A percentile compares a stretch with the other conserved stretches of the same genome.
These are phyloP conservation scores for Taiwanofungus camphoratus DNA, from an alignment of 1,284 basidiomycete species.

Conservation along the genomic window DNA sequence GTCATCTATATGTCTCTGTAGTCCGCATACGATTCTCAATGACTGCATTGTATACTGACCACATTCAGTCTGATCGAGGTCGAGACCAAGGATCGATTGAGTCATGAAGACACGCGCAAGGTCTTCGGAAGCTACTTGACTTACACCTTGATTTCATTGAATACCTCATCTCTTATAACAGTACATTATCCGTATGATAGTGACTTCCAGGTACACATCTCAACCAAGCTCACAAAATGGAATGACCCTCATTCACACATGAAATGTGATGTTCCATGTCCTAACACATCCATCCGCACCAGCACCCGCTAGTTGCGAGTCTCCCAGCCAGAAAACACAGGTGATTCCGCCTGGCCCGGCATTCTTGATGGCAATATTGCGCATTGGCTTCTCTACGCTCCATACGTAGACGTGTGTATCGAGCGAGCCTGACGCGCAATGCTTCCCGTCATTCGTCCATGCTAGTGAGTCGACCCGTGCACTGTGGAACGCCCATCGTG, in stretches of 20 bases:
- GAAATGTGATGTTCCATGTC: slow-evolving; percentile 67
- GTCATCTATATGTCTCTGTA: slow-evolving; percentile 22
- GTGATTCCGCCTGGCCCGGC: slow-evolving; percentile 80
- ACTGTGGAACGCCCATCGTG: slow-evolving; percentile 86
- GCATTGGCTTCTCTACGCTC: slow-evolving; percentile 72
- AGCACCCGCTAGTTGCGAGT: slow-evolving; percentile 56
- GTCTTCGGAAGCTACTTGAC: neutral
- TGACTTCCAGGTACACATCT: too few species aligned
- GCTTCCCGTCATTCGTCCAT: slow-evolving; percentile 71
- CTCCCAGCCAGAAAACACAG: slow-evolving; percentile 74
- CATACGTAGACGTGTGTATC: slow-evolving; percentile 93
- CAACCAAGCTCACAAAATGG: too few species aligned
- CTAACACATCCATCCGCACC: slow-evolving; percentile 85
- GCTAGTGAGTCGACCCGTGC: slow-evolving; percentile 76
- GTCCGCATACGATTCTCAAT: slow-evolving; percentile 23
- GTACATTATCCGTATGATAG: too few species aligned
- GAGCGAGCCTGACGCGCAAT: slow-evolving; percentile 83
- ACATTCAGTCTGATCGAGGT: slow-evolving; percentile 18
- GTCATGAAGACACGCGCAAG: neutral
- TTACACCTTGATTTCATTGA: too few species aligned
- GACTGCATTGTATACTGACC: slow-evolving; percentile 24
- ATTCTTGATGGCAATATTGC: slow-evolving; percentile 82
- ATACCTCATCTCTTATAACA: too few species aligned
- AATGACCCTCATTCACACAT: slow-evolving; percentile 19
- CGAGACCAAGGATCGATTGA: neutral